Base-by-base conservation (phyloP, 2,329 filamentous ascomycete genomes). In the Hypocrella siamensis region DNA sequence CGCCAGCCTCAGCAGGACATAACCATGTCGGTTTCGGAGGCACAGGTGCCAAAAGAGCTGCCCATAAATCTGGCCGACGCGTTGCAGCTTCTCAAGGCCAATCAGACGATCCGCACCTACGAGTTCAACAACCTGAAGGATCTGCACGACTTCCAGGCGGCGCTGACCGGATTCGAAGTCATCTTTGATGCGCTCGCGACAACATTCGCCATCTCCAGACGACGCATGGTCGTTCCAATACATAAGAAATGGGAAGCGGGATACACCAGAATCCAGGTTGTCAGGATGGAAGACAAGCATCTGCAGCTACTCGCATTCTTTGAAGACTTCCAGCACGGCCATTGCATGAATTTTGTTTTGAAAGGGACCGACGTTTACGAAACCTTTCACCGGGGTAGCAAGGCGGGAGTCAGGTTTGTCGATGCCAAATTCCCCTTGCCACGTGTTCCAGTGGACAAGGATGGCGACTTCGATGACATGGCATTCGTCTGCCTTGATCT, bases 161-260 rank as follows among this genome's bases (percentile, higher is more conserved):
- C 82, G 3, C 60, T 93, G 34, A 93, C 84, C 0, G 83, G 85
- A 0, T 92, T 79, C 52, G 63, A 64, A 17, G 82, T 93, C 12
- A 57, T 79, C 6, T 85, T 77, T 42, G 79, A 84, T 47, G 73
- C 74, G 6, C 55, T 81, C 32, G 83, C 83, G 5, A 63, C 68
- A 6, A 75, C 73, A 0, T 82, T 93, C 51, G 75, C 79, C 35
- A 93, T 93, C 41, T 76, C 85, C 2, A 75, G 85, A 19, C 74
- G 82, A 30, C 72, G 82, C 41, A 90, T 86, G 78, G 82, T 93
- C 10, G 83, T 93, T 12, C 83, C 83, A 0, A 88, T 93, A 41
- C 81, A 92, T 59, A 93, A 93, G 58, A 90, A 90, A 53, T 92
- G 83, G 82, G 84, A 92, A 48, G 81, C 85, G 3, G 73, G 67